These are phyloP conservation scores for Juncus effusus DNA, from an alignment of 176 grass and related monocot species.

Conservation along the genomic window DNA sequence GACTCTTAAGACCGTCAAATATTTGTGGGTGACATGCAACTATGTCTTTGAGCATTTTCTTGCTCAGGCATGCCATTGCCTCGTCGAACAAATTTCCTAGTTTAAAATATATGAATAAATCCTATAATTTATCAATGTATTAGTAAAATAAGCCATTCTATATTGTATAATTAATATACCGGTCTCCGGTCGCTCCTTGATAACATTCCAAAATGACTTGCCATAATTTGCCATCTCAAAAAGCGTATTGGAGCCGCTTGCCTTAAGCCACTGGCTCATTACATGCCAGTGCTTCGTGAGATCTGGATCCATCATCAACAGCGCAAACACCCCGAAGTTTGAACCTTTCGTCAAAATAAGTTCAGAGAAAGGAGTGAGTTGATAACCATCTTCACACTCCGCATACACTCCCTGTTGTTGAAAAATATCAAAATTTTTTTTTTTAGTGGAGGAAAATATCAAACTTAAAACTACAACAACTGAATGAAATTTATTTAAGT, in stretches of 20 bases:
- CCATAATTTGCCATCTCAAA: not conserved
- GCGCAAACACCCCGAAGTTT: not conserved
- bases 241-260: not conserved
- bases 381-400: not conserved
- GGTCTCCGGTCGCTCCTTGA: not conserved
- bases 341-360: not conserved
- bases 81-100: not conserved
- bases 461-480: no score
- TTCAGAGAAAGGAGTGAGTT: not conserved
- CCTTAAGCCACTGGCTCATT: not conserved
- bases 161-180: not conserved
- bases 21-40: not conserved
- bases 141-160: no score
- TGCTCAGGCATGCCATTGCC: conserved; percentile 4
- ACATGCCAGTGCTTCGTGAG: not conserved
- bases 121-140: no score
- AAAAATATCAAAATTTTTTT: no score
- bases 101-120: no score
- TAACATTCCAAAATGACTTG: not conserved
- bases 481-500: no score
- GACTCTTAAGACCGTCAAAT: conserved; percentile 6
- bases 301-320: accelerated
- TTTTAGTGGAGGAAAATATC: no score
- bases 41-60: not conserved
- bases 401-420: not conserved